Base-by-base conservation (phyloP, 2,329 filamentous ascomycete species). In the Venturia nashicola region DNA sequence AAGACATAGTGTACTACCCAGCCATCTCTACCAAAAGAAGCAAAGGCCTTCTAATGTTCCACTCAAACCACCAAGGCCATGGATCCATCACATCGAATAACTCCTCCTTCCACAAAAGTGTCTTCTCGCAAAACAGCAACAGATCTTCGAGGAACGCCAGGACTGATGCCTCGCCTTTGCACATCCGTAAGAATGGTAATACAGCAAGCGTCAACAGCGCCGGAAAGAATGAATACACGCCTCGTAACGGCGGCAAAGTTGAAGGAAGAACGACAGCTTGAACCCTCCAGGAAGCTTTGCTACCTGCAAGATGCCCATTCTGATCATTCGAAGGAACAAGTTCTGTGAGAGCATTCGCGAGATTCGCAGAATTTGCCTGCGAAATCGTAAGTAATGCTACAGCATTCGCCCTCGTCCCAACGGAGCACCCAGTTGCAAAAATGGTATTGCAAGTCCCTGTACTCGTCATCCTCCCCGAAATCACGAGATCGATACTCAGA, bases 21-120 rank as follows among this genome's bases (percentile, higher is more conserved):
- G 27, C 3, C 8, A 39, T 6, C 12, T 60, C 39, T 6, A 11
- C 18, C 5, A 60, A 44, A 27, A 42, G 27, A 18, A 4, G n/a
- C 43, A 43, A 34, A 27, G 59, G 59, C 1, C 20, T 23, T 16
- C n/a, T 44, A 3, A 27, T 16, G 12, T 60, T 60, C 59, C 59
- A 60, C 43, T 60, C 59, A 36, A 36, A 60, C 59, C 59, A 60
- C 59, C 59, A 60, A 8, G 36, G 59, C 59, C 59, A 60, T 6
- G 59, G 59, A 44, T 60, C 59, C 27, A 16, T 23, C 9, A 34
- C 7, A 23, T 60, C 39, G 11, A 60, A 60, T 1, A 39, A 43
- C 3, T 60, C 59, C 2, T 60, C 59, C 23, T 60, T 60, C 59
- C 59, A 60, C 23, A 44, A 18, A 23, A 60, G 42, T 18, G 42